A percentile compares a stretch with the other conserved stretches of the same genome.
Conservation (phyloP, 768 basidiomycete genomes). For the Termitomyces sp. region DNA sequence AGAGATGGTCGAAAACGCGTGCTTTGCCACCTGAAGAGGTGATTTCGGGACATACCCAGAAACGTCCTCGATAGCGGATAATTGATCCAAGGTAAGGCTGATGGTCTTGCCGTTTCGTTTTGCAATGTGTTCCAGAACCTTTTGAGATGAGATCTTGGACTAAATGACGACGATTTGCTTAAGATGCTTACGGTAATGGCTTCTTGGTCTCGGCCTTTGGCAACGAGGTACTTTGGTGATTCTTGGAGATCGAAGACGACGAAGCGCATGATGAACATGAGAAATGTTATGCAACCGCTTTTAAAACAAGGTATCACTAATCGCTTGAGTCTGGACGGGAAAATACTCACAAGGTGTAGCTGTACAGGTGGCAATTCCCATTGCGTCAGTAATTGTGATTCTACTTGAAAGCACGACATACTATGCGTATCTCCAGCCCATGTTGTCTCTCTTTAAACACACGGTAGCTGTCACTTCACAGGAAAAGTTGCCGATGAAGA, state of each 20-base stretch:
- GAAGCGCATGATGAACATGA: conserved; percentile 52
- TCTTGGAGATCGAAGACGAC: conserved; percentile 56
- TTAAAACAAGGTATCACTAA: not conserved
- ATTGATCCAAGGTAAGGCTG: conserved; percentile 39
- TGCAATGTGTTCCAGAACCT: conserved; percentile 48
- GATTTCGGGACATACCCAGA: conserved; percentile 14
- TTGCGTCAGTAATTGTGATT: not conserved
- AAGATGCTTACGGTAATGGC: conserved; percentile 36
- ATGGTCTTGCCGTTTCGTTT: conserved; percentile 41
- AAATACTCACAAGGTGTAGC: conserved; percentile 32
- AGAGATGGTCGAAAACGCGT: conserved; percentile 33
- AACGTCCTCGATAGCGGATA: conserved; percentile 25
- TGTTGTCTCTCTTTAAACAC: conserved; percentile 45
- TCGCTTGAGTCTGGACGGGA: not conserved
- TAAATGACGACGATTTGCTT: not conserved
- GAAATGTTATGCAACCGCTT: conserved; percentile 43
- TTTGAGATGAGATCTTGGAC: not conserved
- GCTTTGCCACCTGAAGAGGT: conserved; percentile 23
- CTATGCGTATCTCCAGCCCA: conserved; percentile 59
- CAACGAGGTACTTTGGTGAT: conserved; percentile 58
- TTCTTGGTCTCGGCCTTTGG: conserved; percentile 51
- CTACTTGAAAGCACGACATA: conserved; percentile 19
- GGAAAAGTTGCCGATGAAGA: conserved; percentile 51
- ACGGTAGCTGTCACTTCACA: conserved; percentile 30
- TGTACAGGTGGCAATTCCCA: conserved; percentile 7